Conservation (phyloP, 441 rosid genomes). For the Euphorbia schlechtendalii region DNA sequence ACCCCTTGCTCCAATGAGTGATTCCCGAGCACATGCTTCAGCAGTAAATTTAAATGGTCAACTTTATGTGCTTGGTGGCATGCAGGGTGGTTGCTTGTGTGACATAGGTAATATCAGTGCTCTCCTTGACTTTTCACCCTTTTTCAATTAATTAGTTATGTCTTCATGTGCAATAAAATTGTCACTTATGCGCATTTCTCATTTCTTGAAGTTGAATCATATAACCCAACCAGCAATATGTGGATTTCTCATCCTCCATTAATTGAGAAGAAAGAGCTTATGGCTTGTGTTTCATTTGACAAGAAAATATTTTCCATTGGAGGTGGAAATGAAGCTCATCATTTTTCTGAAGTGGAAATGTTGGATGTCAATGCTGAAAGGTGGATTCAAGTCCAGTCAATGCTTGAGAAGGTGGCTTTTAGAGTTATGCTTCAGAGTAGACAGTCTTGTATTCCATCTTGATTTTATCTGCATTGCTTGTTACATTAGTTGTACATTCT, state of each 20-base stretch:
- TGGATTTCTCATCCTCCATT: constrained; percentile 59
- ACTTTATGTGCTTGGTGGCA: constrained; percentile 68
- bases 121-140: constrained; percentile 5
- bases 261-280: constrained; percentile 42
- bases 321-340: constrained; percentile 47
- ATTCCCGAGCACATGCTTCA: constrained; percentile 56
- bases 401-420: constrained; percentile 52
- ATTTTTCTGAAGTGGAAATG: constrained; percentile 78
- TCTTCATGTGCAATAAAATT: neutral
- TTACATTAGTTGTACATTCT: neutral
- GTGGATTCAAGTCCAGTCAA: constrained; percentile 60
- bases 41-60: constrained; percentile 46
- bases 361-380: constrained; percentile 63
- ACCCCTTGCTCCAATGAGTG: constrained; percentile 47
- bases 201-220: constrained; percentile 57
- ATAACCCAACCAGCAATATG: constrained; percentile 38
- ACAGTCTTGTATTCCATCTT: no score
- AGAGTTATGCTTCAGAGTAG: neutral
- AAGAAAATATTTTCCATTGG: constrained; percentile 66
- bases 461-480: neutral
- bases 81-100: constrained; percentile 39
- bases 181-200: constrained; percentile 1
- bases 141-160: neutral
- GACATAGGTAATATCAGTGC: constrained; percentile 38
- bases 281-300: constrained; percentile 50